Evolutionary conservation across 495 filamentous ascomycete genomes (phyloP).

Genomic region (Darksidea phi): DNA sequence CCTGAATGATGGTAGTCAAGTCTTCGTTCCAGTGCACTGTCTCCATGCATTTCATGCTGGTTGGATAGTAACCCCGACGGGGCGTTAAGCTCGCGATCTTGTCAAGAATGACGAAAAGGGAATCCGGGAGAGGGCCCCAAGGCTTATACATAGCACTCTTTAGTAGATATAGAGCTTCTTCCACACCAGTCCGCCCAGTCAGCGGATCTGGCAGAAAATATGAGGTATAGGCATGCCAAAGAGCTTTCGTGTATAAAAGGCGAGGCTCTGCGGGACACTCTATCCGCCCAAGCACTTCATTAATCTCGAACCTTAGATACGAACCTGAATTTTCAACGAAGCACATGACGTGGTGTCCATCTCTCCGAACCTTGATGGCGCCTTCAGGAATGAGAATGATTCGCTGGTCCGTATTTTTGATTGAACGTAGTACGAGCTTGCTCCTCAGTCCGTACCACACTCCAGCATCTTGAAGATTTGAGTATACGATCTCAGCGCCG

Average conservation of each 20-base stretch:
- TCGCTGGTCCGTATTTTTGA: constrained; percentile 38
- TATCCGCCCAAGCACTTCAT: constrained; percentile 35
- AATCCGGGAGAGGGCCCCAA: constrained; percentile 29
- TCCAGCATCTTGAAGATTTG: constrained; percentile 42
- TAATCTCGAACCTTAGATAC: constrained; percentile 46
- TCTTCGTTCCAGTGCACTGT: constrained; percentile 34
- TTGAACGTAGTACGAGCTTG: constrained; percentile 49
- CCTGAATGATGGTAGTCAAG: constrained; percentile 53
- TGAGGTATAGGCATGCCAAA: constrained; percentile 39
- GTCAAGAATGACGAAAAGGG: constrained; percentile 3
- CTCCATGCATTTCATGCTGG: constrained; percentile 33
- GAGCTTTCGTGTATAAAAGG: constrained; percentile 38
- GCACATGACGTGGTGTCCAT: constrained; percentile 43
- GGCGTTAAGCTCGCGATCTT: constrained; percentile 33
- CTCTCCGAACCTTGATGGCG: constrained; percentile 2
- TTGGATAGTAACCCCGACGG: constrained; percentile 37
- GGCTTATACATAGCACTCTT: constrained; percentile 30
- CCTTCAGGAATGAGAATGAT: constrained; percentile 38
- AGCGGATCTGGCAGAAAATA: constrained; percentile 39
- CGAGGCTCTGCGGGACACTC: constrained; percentile 38
- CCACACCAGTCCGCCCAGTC: constrained; percentile 38
- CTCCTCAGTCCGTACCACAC: constrained; percentile 53
- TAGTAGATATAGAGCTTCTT: constrained; percentile 38
- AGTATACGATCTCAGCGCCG: constrained; percentile 34
- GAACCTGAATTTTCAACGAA: constrained; percentile 14